Evolutionary conservation across 805 yeast species (phyloP), one percentile per base, ranked within the genome.

Genomic region (Cyberlindnera euphorbiae): DNA sequence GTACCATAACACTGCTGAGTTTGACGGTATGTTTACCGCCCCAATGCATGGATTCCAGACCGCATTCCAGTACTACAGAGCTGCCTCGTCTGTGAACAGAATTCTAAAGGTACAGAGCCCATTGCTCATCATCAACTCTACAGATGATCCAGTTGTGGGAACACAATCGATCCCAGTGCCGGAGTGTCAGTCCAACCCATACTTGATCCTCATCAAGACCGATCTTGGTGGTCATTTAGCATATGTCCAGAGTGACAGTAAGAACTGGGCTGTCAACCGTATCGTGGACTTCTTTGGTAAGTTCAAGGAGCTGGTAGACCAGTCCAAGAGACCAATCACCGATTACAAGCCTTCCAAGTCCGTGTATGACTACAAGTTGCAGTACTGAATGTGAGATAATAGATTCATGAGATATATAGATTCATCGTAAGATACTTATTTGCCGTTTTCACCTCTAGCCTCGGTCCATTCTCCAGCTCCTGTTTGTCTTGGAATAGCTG

Each of bases 391-490:
- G 18, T n/a, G 28, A 30, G n/a, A 19, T 19, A 7, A 19, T 19
- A 19, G 22, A 19, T 9, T 19, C 22, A 19, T 19, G 9, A 19
- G 9, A 40, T 27, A 31, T n/a, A n/a, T n/a, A n/a, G n/a, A n/a
- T n/a, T n/a, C n/a, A n/a, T n/a, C n/a, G n/a, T n/a, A n/a, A n/a
- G n/a, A n/a, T n/a, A n/a, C n/a, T 26, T 15, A 25, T 12, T 19
- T 27, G 1, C 94, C 95, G 37, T 63, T 75, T 56, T 89, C 97
- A 1, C 96, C 95, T 49, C 97, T 66, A 0, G 67, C 42, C n/a
- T 62, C 53, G 1, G 82, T 82, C 97, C 97, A 89, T 30, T 69
- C 82, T 0, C 66, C 70, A 5, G 75, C 66, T 0, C 97, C 97
- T 32, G 88, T 79, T 53, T 84, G 82, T 39, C 97, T 55, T 17